phyloP scores from a whole-genome alignment of 1,139 yeast species.

The Candida labiduridarum region DNA sequence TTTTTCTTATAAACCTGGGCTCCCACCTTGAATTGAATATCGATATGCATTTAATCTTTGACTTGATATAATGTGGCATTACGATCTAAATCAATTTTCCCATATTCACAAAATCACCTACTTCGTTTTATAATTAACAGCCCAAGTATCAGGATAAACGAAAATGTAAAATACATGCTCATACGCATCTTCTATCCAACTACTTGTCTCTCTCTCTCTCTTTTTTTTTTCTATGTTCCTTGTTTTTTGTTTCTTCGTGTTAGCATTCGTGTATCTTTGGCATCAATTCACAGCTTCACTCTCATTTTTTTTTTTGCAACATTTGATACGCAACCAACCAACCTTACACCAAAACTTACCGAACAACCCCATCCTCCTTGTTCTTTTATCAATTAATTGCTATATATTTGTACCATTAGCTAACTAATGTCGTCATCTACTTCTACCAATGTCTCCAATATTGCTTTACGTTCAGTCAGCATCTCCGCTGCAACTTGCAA shows the following conservation, averaged over 20 bases:
- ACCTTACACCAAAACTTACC: not conserved
- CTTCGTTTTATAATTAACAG: no score
- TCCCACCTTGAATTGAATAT: no score
- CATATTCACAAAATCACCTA: no score
- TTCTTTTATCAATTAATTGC: not conserved
- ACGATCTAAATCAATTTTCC: no score
- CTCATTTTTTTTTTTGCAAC: not conserved
- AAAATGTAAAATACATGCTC: not conserved
- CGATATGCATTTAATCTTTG: no score
- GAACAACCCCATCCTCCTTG: not conserved
- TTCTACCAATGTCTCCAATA: slow-evolving; percentile 1
- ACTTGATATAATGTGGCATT: no score
- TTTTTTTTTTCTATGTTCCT: no score
- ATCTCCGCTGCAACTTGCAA: not conserved
- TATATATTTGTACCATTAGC: no score
- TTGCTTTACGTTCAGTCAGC: not conserved
- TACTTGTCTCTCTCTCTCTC: not conserved
- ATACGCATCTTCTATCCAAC: not conserved
- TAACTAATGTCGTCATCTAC: not conserved
- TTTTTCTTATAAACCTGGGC: no score
- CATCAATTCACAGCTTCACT: no score
- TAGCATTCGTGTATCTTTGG: no score
- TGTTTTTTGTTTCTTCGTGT: not conserved
- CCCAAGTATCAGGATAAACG: no score
- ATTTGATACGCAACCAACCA: slow-evolving; percentile 1